Conservation (phyloP, 2,329 filamentous ascomycete species). For the Dactylella cylindrospora region DNA sequence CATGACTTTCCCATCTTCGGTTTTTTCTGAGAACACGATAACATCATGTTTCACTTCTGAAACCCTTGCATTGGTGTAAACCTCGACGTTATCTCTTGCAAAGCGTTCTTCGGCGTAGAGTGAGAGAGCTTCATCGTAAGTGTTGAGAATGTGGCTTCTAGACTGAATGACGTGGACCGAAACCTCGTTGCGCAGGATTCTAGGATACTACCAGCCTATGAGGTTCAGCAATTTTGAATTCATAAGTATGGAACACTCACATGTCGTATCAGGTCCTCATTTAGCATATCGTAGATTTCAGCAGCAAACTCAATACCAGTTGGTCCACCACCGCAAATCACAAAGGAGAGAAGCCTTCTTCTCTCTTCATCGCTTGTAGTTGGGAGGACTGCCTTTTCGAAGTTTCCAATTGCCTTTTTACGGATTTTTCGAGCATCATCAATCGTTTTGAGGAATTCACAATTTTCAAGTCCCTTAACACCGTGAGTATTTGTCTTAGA, state of each 20-base stretch:
- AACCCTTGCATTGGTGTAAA: constrained; percentile 89
- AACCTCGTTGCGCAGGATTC: constrained; percentile 91
- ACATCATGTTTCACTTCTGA: constrained; percentile 81
- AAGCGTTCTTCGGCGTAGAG: constrained; percentile 90
- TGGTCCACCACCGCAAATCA: constrained; percentile 91
- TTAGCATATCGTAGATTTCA: constrained; percentile 91
- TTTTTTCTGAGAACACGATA: constrained; percentile 85
- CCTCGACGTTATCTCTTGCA: constrained; percentile 83
- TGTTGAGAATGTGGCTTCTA: constrained; percentile 92
- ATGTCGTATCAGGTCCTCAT: constrained; percentile 70
- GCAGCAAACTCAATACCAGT: constrained; percentile 98
- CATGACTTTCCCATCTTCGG: constrained; percentile 69
- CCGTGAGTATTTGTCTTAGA: constrained; percentile 93
- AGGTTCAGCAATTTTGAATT: neutral
- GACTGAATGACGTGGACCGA: constrained; percentile 97
- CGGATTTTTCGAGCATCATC: constrained; percentile 86
- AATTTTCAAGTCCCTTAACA: constrained; percentile 90
- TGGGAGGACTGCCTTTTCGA: constrained; percentile 88
- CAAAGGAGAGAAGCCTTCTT: constrained; percentile 84
- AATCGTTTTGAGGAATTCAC: constrained; percentile 93
- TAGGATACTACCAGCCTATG: constrained; percentile 67
- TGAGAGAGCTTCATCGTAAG: constrained; percentile 92
- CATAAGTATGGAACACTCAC: neutral
- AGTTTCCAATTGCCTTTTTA: constrained; percentile 82
- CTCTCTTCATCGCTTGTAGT: constrained; percentile 88